Evolutionary conservation across 2,329 filamentous ascomycete species (phyloP).

Genomic region (Talaromyces rugulosus): DNA sequence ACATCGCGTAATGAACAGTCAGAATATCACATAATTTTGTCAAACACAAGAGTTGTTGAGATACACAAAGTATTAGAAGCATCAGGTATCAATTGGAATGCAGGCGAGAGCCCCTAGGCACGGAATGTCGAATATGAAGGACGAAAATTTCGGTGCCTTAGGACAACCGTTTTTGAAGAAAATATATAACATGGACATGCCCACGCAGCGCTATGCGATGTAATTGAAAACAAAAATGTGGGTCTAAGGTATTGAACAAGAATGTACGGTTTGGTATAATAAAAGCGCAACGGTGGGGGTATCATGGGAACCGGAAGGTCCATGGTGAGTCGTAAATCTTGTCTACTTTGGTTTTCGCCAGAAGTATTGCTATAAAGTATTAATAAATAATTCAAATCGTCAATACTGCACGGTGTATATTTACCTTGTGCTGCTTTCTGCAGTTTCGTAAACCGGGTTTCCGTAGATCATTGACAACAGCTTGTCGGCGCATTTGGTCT

Average conservation of each 20-base stretch:
- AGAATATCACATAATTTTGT: not conserved
- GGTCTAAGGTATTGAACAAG: slow-evolving; percentile 12
- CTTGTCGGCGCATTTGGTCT: slow-evolving; percentile 71
- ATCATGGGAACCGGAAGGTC: slow-evolving; percentile 5
- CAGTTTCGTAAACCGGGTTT: slow-evolving; percentile 88
- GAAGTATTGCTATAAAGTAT: slow-evolving; percentile 60
- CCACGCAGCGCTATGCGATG: slow-evolving; percentile 41
- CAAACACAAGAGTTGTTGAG: not conserved
- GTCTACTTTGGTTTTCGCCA: slow-evolving; percentile 60
- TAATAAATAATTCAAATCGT: slow-evolving; percentile 12
- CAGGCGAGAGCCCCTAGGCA: too few relatives aligned
- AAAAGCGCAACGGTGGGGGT: not conserved
- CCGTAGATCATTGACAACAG: slow-evolving; percentile 78
- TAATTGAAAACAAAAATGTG: slow-evolving; percentile 2
- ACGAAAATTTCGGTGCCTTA: too few relatives aligned
- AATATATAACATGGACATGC: slow-evolving; percentile 25
- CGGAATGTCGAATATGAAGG: too few relatives aligned
- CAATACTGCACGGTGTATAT: slow-evolving; percentile 22
- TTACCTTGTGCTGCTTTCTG: slow-evolving; percentile 95
- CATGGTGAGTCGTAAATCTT: slow-evolving; percentile 11
- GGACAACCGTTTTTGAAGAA: not conserved
- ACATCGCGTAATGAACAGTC: not conserved
- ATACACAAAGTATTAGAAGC: not conserved
- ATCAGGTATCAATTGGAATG: not conserved
- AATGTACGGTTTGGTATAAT: slow-evolving; percentile 6